These are phyloP conservation scores for Hippophae rhamnoides DNA, from an alignment of 306 rosid genomes.

Conservation along the genomic window DNA sequence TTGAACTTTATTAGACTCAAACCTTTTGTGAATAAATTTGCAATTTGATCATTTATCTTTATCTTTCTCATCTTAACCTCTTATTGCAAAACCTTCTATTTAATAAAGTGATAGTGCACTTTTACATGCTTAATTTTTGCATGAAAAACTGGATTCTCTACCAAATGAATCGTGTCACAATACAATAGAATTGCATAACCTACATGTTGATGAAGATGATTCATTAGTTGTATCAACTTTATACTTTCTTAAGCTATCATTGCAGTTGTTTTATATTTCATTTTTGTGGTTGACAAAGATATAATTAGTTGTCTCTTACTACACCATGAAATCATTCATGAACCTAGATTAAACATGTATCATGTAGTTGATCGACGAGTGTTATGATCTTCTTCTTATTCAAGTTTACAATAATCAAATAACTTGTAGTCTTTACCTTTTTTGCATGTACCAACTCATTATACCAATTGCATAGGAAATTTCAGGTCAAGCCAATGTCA, in stretches of 20 bases:
- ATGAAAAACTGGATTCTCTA: too few species aligned
- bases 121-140: too few species aligned
- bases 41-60: too few species aligned
- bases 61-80: too few species aligned
- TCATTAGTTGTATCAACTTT: neutral
- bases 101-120: too few species aligned
- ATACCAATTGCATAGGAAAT: neutral
- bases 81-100: too few species aligned
- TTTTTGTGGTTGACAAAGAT: constrained; percentile 6
- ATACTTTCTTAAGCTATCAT: neutral
- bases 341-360: constrained; percentile 5
- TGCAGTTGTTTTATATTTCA: neutral
- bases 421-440: constrained; percentile 5
- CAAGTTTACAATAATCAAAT: neutral
- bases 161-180: neutral
- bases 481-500: neutral
- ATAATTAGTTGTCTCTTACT: constrained; percentile 11
- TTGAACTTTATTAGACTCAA: too few species aligned
- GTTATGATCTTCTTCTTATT: constrained; percentile 11
- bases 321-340: constrained; percentile 1
- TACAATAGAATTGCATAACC: neutral
- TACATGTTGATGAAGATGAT: neutral
- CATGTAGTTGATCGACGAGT: neutral
- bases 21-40: too few species aligned
- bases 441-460: neutral